phyloP scores from a whole-genome alignment of 805 yeast species.

The Martiniozyma abietophila region DNA sequence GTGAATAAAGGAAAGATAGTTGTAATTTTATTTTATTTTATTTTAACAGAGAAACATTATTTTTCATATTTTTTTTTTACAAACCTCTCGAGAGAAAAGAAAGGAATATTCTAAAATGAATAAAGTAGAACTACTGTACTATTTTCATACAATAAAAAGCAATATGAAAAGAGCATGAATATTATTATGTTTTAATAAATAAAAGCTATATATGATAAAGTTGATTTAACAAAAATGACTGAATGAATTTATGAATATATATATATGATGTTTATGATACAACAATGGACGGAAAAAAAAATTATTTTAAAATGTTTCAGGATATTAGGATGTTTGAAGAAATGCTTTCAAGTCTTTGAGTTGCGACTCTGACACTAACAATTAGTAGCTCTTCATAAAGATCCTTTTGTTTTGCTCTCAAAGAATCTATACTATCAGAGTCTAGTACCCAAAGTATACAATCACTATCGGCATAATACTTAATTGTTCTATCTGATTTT shows the following conservation, averaged over 20 bases:
- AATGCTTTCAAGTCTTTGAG: constrained; percentile 65
- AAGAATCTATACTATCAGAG: constrained; percentile 31
- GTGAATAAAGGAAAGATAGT: too few relatives aligned
- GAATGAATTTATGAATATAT: not conserved
- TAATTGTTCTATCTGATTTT: constrained; percentile 31
- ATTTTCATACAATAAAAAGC: too few relatives aligned
- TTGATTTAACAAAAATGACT: not conserved
- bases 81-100: too few relatives aligned
- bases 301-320: too few relatives aligned
- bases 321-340: constrained; percentile 64
- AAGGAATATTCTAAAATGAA: too few relatives aligned
- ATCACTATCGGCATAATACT: constrained; percentile 35
- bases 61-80: too few relatives aligned
- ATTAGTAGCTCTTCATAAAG: constrained; percentile 56
- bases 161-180: not conserved
- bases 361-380: constrained; percentile 52
- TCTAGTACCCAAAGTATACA: constrained; percentile 64
- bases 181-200: not conserved
- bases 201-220: not conserved
- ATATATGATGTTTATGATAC: too few relatives aligned
- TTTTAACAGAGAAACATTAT: too few relatives aligned
- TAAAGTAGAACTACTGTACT: too few relatives aligned
- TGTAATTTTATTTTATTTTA: too few relatives aligned
- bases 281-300: too few relatives aligned
- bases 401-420: constrained; percentile 41